Evolutionary conservation across 805 yeast genomes (phyloP), one percentile per base, ranked within the genome.

Genomic region (Debaryomyces hansenii): DNA sequence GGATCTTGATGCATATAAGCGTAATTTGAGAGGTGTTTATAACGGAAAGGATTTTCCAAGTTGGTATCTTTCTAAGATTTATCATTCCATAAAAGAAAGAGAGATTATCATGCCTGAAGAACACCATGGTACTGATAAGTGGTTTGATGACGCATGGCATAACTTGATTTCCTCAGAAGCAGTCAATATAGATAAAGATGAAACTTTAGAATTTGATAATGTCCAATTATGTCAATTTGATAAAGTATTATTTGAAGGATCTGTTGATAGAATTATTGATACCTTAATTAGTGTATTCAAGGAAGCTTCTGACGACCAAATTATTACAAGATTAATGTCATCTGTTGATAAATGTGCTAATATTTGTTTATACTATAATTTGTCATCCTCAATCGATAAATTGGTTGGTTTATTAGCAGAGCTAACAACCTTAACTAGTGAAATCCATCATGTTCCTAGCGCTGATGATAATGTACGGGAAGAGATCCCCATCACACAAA

Each of bases 51-150:
- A 91, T 65, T 91, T 87, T 69, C 92, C 95, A 3, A 77, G 76
- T 20, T 90, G 96, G 87, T 92, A 90, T 59, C 72, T 92, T 50
- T 83, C 84, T 49, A 86, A 80, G 52, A 90, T 92, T 20, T 94
- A 87, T 64, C 70, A 78, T 20, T 86, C 96, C 1, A 91, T 94
- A 45, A 78, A 82, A 50, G 88, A 85, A 46, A 80, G 86, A 43
- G 99, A 94, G 65, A 94, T 94, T 52, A 89, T 94, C 41, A 88
- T 95, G 91, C 98, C 99, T 0, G 98, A 94, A 58, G 99, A 94
- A 59, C 97, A 92, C 56, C 95, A 90, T 61, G 94, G 92, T 12
- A 88, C 90, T 9, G 87, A 90, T 16, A 90, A 87, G 60, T 86
- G 96, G 84, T 92, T 91, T 65, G 97, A 91, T 60, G 92, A 87